Evolutionary conservation across 352 stramenopile genomes (phyloP), one percentile per base, ranked within the genome.

Genomic region (Detonula confervacea): DNA sequence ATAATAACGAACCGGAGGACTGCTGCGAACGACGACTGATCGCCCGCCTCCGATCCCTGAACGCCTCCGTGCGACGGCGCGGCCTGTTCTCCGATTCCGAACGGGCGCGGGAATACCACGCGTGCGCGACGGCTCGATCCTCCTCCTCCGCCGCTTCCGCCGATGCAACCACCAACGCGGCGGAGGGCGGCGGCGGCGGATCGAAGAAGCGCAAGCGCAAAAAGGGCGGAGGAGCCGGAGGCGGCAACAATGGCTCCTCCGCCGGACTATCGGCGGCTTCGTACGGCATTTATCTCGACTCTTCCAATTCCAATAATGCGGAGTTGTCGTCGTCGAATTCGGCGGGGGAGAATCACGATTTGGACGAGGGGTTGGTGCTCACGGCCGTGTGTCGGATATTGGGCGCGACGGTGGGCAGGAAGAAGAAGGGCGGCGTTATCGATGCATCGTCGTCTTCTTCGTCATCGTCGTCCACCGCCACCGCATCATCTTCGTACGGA

Each of bases 271-370:
- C 76, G 2, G 69, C 76, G 3, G 22, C 69, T 11, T 69, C 66
- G 11, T 84, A 75, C 59, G 76, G 76, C 8, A 80, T 84, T 9
- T 60, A 55, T 57, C 33, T 83, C 9, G 76, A 84, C 62, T 80
- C 69, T 14, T 24, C 44, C 60, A 22, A 72, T 72, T 27, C 56
- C 18, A 37, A 52, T 18, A 55, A 20, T 27, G 25, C 49, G n/a
- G n/a, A n/a, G n/a, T n/a, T n/a, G 9, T 62, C 51, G 18, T 46
- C 20, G 0, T 24, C 35, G 12, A 4, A 42, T 55, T 37, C 39
- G 46, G 0, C 0, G 22, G 55, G 33, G 22, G 39, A 73, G 6
- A 62, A 52, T 5, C 16, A 37, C 33, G 49, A 80, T 61, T 64
- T 76, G 30, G 69, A 84, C 25, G 76, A 84, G 49, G 68, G 69